Evolutionary conservation across 352 stramenopile genomes (phyloP).

Genomic region (Phytophthora boehmeriae): DNA sequence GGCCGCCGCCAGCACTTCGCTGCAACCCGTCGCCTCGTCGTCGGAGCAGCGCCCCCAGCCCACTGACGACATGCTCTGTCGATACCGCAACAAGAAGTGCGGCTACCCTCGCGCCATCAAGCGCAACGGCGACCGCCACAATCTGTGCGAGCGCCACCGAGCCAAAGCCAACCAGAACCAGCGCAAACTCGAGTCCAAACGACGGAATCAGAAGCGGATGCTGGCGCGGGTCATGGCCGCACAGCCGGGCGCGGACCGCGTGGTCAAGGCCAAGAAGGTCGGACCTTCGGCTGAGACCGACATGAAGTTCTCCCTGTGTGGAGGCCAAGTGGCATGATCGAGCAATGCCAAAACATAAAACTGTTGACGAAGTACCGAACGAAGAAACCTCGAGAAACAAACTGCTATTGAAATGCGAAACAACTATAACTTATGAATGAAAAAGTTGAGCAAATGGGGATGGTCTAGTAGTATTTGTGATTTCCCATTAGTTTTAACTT

Average conservation of each 20-base stretch:
- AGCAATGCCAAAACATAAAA: neutral
- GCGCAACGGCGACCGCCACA: conserved; percentile 69
- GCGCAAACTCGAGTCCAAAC: conserved; percentile 83
- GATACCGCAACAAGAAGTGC: conserved; percentile 75
- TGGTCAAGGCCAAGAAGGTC: conserved; percentile 31
- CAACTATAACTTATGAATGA: conserved; percentile 36
- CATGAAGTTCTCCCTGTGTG: conserved; percentile 25
- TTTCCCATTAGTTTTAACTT: no score
- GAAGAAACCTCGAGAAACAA: conserved; percentile 14
- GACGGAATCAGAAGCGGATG: conserved; percentile 62
- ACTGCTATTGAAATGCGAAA: conserved; percentile 21
- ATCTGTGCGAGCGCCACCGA: conserved; percentile 67
- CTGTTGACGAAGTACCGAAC: conserved; percentile 2
- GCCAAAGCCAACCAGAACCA: conserved; percentile 84
- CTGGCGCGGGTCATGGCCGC: conserved; percentile 19
- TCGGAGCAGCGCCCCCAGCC: neutral
- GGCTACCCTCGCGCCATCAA: conserved; percentile 62
- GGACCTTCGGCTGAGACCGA: conserved; percentile 9
- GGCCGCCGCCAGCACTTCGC: neutral
- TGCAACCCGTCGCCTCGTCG: neutral
- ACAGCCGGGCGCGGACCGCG: conserved; percentile 10
- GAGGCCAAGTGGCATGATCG: conserved; percentile 17
- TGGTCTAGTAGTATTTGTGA: neutral
- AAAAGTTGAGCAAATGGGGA: conserved; percentile 1
- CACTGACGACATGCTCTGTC: conserved; percentile 45